phyloP scores from a whole-genome alignment of 1,139 yeast genomes.

The Debaryomyces coudertii region DNA sequence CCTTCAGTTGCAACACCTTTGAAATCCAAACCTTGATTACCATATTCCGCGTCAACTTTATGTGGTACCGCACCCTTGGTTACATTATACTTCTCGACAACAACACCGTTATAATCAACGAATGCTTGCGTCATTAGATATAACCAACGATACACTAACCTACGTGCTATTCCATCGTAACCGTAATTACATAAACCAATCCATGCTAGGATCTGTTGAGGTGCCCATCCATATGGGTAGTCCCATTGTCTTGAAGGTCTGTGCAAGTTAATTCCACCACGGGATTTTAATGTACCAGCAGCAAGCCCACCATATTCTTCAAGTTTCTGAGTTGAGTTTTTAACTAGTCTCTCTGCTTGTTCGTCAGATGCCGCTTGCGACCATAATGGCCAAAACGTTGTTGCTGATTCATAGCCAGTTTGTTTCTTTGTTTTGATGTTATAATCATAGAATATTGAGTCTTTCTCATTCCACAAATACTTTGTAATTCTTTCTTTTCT shows the following conservation, averaged over 20 bases:
- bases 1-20: slow-evolving; percentile 97
- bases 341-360: slow-evolving; percentile 72
- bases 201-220: slow-evolving; percentile 97
- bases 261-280: slow-evolving; percentile 70
- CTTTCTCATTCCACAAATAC: slow-evolving; percentile 83
- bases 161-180: slow-evolving; percentile 61
- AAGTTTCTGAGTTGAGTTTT: slow-evolving; percentile 64
- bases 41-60: slow-evolving; percentile 93
- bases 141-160: slow-evolving; percentile 86
- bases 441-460: slow-evolving; percentile 84
- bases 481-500: slow-evolving; percentile 64
- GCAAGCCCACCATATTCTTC: slow-evolving; percentile 90
- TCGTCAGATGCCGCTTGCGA: slow-evolving; percentile 68
- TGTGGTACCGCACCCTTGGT: slow-evolving; percentile 84
- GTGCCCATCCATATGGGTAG: slow-evolving; percentile 98
- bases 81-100: slow-evolving; percentile 94
- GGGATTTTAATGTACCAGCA: slow-evolving; percentile 76
- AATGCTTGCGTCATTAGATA: slow-evolving; percentile 89
- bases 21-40: slow-evolving; percentile 92
- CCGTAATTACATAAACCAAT: slow-evolving; percentile 79
- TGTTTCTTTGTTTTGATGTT: slow-evolving; percentile 61
- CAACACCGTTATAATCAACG: slow-evolving; percentile 93
- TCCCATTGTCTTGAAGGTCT: slow-evolving; percentile 97
- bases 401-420: slow-evolving; percentile 80
- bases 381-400: slow-evolving; percentile 94